Evolutionary conservation across 192 early-diverging fungal genomes (phyloP), one percentile per base, ranked within the genome.

Genomic region (Coemansia sp.): DNA sequence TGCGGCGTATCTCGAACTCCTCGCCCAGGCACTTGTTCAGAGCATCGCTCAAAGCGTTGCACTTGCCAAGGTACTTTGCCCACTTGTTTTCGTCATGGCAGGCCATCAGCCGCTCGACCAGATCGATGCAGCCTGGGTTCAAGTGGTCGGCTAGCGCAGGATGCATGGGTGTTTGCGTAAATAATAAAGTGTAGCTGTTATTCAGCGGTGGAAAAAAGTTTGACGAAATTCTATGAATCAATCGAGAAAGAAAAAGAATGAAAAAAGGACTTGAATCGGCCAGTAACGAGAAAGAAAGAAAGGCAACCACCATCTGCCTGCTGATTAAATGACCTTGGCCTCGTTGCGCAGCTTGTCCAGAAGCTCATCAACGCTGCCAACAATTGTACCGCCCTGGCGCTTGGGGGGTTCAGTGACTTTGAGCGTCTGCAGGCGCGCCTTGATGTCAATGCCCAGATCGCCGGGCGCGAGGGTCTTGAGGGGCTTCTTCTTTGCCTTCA

Each of bases 401-500:
- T 92, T 94, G 53, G 94, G 75, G 23, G 97, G 97, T 75, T 99
- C 97, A 6, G 82, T 83, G 34, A 99, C 89, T 78, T 92, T 90
- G 81, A 99, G 65, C 13, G 88, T 94, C 82, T 93, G 82, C 56
- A 99, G 70, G 6, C 92, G 86, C 59, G 88, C 87, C 62, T 77
- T 87, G 53, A 97, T 83, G 55, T 97, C 94, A 11, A 99, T 88
- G 31, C 85, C 88, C 23, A 97, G 83, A 44, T 94, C 88, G 29
- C 83, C 84, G 15, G 91, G 89, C 14, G 88, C 84, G 23, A 91
- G 42, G 72, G 89, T 92, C 54, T 77, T 74, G 59, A 99, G 71
- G 42, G 92, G 91, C 88, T 99, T 99, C 87, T 97, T 97, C 85
- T 96, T 99, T 55, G 97, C 97, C 86, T 99, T 99, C 96, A 97